phyloP scores from a whole-genome alignment of 352 stramenopile species.

The Globisporangium lucens region DNA sequence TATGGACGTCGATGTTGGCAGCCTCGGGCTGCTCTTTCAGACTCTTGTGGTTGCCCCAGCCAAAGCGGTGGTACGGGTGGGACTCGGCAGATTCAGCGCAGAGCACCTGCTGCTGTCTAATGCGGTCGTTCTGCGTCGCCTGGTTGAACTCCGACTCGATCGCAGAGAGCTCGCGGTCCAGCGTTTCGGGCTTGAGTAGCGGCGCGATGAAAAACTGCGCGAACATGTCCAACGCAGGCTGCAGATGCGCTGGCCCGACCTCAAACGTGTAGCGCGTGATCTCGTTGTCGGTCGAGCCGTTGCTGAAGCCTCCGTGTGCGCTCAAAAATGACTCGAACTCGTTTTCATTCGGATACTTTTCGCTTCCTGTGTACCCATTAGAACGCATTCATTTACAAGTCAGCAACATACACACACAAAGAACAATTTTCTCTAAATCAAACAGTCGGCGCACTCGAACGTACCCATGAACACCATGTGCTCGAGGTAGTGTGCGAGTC shows the following conservation, averaged over 20 bases:
- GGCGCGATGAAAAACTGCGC: constrained; percentile 94
- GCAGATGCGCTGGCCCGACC: constrained; percentile 60
- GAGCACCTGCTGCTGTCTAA: constrained; percentile 75
- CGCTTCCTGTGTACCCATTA: constrained; percentile 34
- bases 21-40: constrained; percentile 46
- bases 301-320: constrained; percentile 87
- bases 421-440: background rate
- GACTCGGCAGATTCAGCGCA: constrained; percentile 42
- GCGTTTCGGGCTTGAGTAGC: constrained; percentile 73
- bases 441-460: background rate
- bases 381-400: background rate
- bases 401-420: background rate
- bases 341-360: constrained; percentile 93
- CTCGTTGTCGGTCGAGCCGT: constrained; percentile 92
- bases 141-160: constrained; percentile 90
- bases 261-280: constrained; percentile 94
- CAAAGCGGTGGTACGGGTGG: constrained; percentile 82
- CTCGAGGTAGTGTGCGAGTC: constrained; percentile 91
- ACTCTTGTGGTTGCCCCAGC: constrained; percentile 83
- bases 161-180: constrained; percentile 78
- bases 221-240: constrained; percentile 89
- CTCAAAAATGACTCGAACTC: constrained; percentile 90
- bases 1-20: constrained; percentile 47
- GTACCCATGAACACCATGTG: constrained; percentile 97
- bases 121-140: constrained; percentile 66